A percentile compares a stretch with the other conserved stretches of the same genome.
These are phyloP conservation scores for Vittaforma corneae DNA, from an alignment of 371 early-diverging fungal genomes.

Conservation along the genomic window DNA sequence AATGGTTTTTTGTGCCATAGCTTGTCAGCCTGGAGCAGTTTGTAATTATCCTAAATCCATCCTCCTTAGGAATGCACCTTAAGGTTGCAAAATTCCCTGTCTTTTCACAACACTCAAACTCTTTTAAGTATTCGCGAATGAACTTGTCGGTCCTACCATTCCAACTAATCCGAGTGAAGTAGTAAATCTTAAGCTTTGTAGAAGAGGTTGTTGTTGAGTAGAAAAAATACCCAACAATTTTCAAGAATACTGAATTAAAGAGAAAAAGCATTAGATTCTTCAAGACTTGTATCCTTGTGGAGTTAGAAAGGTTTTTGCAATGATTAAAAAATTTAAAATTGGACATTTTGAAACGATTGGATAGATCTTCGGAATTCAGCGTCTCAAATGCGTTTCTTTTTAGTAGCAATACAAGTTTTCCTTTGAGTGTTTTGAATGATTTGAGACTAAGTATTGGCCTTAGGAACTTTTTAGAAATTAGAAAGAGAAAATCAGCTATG, in stretches of 20 bases:
- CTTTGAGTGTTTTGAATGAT: slow-evolving; percentile 45
- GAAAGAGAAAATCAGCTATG: slow-evolving; percentile 46
- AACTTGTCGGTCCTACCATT: slow-evolving; percentile 1
- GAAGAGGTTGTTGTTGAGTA: slow-evolving; percentile 33
- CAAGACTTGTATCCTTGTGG: neutral
- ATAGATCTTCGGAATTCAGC: slow-evolving; percentile 31
- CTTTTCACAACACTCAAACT: neutral
- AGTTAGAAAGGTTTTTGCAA: slow-evolving; percentile 16
- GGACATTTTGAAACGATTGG: slow-evolving; percentile 28
- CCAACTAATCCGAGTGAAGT: slow-evolving; percentile 33
- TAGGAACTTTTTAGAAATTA: slow-evolving; percentile 44
- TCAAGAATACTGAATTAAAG: slow-evolving; percentile 37
- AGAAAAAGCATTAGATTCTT: slow-evolving; percentile 30
- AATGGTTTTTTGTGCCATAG: neutral
- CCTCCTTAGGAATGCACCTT: slow-evolving; percentile 44
- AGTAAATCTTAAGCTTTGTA: slow-evolving; percentile 33
- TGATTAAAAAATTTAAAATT: slow-evolving; percentile 15
- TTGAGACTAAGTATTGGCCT: slow-evolving; percentile 21
- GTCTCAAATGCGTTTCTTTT: slow-evolving; percentile 44
- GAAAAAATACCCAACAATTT: slow-evolving; percentile 37
- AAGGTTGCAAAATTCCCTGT: slow-evolving; percentile 14
- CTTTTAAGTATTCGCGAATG: slow-evolving; percentile 22
- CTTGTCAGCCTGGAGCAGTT: slow-evolving; percentile 20
- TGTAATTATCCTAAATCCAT: slow-evolving; percentile 33
- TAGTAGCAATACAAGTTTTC: slow-evolving; percentile 38